These are phyloP conservation scores for Xylariomycetidae sp. DNA, from an alignment of 2,329 filamentous ascomycete genomes.

Conservation along the genomic window DNA sequence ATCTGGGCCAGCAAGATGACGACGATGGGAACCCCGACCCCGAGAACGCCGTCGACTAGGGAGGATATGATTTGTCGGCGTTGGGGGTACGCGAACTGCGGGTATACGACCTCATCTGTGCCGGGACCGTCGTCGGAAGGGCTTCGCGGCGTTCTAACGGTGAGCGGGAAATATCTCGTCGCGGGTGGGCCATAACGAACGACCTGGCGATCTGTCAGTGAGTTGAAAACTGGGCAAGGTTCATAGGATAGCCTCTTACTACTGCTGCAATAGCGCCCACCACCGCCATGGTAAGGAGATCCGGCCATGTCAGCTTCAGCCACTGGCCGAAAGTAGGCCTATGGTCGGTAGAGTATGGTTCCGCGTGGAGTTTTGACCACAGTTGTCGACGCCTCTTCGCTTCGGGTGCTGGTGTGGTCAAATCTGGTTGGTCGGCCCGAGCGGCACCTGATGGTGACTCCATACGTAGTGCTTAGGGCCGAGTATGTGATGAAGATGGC, in stretches of 20 bases:
- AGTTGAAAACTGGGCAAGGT: neutral
- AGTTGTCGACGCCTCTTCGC: too few relatives aligned
- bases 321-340: constrained; percentile 6
- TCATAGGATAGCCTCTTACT: neutral
- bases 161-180: constrained; percentile 57
- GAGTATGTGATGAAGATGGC: too few relatives aligned
- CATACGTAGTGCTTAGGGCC: too few relatives aligned
- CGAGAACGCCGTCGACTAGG: constrained; percentile 52
- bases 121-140: constrained; percentile 36
- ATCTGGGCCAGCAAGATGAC: constrained; percentile 55
- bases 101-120: constrained; percentile 59
- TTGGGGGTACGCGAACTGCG: constrained; percentile 59
- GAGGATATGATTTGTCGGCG: constrained; percentile 60
- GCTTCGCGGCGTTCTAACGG: constrained; percentile 45
- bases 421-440: too few relatives aligned
- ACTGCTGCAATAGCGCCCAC: neutral
- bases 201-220: constrained; percentile 44
- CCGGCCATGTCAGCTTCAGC: constrained; percentile 6
- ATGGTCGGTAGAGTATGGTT: constrained; percentile 3
- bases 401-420: too few relatives aligned
- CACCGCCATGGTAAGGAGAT: constrained; percentile 4
- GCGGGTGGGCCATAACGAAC: constrained; percentile 40
- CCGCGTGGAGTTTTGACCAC: too few relatives aligned
- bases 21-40: constrained; percentile 51
- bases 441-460: too few relatives aligned